A percentile compares a stretch with the other conserved stretches of the same genome.
These are phyloP conservation scores for Hibiscus trionum DNA, from an alignment of 345 rosid species.

Conservation along the genomic window DNA sequence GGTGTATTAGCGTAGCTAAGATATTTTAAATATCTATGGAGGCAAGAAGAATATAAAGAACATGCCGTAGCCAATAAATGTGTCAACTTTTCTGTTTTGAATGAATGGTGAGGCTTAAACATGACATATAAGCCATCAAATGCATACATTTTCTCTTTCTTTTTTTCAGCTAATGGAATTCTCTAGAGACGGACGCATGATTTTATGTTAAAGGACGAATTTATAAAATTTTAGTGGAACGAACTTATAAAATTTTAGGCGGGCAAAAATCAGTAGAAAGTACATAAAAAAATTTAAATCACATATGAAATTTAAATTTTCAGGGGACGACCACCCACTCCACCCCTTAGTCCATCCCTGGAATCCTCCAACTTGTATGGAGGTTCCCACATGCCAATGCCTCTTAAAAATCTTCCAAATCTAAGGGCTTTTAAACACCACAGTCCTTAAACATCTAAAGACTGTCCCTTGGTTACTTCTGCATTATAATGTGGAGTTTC, in stretches of 20 bases:
- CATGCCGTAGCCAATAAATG: slow-evolving; percentile 1
- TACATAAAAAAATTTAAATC: no score
- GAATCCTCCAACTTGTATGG: slow-evolving; percentile 8
- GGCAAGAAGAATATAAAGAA: slow-evolving; percentile 14
- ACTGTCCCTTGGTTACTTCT: background rate
- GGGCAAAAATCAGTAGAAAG: no score
- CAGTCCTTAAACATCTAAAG: background rate
- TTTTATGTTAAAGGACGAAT: no score
- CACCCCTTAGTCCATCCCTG: background rate
- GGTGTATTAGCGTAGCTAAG: no score
- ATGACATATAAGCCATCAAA: slow-evolving; percentile 9
- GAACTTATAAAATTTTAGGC: no score
- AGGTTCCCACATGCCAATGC: slow-evolving; percentile 5
- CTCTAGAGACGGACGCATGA: background rate
- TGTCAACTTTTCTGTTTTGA: background rate
- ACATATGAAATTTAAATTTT: no score
- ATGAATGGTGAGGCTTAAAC: slow-evolving; percentile 9
- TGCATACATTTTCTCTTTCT: background rate
- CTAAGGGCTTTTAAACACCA: slow-evolving; percentile 7
- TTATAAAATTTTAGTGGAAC: no score
- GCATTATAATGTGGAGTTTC: background rate
- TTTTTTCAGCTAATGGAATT: background rate
- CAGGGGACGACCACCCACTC: no score
- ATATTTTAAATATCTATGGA: background rate
- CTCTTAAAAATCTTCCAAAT: background rate